Base-by-base conservation (phyloP, 2,329 filamentous ascomycete genomes). In the Nigrospora sphaerica region DNA sequence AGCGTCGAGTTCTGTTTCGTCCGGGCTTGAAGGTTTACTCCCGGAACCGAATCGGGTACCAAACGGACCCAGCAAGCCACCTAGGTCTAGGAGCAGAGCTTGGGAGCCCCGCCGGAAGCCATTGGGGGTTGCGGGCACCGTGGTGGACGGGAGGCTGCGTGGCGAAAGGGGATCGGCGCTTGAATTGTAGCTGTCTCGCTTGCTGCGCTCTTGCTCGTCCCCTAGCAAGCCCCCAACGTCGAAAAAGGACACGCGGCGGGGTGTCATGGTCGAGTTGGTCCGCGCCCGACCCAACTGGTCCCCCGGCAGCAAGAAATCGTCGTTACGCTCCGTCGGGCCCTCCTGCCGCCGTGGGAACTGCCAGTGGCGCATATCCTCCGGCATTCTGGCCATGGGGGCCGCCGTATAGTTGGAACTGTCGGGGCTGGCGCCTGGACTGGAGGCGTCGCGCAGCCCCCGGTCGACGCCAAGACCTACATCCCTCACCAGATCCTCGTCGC, bases 401-500 rank as follows among this genome's bases (percentile, higher is more conserved):
- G 67, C 57, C 4, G 62, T 57, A 45, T 63, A 65, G 19, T 61
- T 62, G 3, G 57, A 58, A 28, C 57, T 56, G 23, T 62, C 59
- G 36, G 45, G 13, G 57, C 50, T 34, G 45, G 42, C 32, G 39
- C 52, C 23, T 47, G 42, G 35, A 42, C 46, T 31, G 49, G 50
- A n/a, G 32, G 50, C 53, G 12, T 71, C 66, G 32, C 75, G 71
- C 16, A 83, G 60, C 46, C 76, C 71, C 1, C 72, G 72, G 35
- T 77, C 71, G 4, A 81, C 75, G 12, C 85, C 79, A 35, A 92
- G 80, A 9, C 92, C 91, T 4, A 95, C 59, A 49, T 84, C 87
- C 43, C 86, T 75, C 5, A 95, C 89, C 1, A 97, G 77, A 61
- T 97, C 89, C 59, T 95, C 90, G 57, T 97, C 92, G 55, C 89